Conservation (phyloP, 768 basidiomycete species). For the Kwoniella sp. region DNA sequence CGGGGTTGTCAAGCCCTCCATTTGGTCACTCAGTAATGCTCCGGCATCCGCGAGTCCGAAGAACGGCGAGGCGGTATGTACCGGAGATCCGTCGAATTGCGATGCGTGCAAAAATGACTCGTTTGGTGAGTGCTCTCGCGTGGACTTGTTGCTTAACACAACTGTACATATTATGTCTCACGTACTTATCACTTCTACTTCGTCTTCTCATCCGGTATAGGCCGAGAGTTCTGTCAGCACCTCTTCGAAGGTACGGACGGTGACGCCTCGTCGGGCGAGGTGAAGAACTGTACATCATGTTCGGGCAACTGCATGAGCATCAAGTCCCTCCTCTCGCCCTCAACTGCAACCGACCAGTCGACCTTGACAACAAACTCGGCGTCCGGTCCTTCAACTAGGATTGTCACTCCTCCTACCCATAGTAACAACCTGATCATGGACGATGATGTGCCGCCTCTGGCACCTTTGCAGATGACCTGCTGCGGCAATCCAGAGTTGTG, state of each 20-base stretch:
- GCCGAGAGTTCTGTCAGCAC: conserved; percentile 47
- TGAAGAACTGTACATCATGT: conserved; percentile 28
- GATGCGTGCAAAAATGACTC: conserved; percentile 47
- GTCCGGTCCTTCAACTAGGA: conserved; percentile 8
- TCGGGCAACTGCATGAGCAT: conserved; percentile 41
- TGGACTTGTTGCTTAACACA: no score
- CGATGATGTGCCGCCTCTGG: conserved; percentile 19
- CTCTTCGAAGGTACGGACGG: conserved; percentile 29
- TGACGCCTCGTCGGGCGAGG: conserved; percentile 2
- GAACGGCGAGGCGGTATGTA: conserved; percentile 39
- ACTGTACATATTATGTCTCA: no score
- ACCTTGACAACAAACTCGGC: conserved; percentile 1
- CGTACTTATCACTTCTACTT: neutral
- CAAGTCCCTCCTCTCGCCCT: conserved; percentile 25
- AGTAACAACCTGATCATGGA: conserved; percentile 1
- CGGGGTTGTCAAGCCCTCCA: conserved; percentile 21
- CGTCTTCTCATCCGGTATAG: conserved; percentile 16
- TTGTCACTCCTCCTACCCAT: neutral
- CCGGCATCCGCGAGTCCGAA: conserved; percentile 7
- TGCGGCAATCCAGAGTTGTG: conserved; percentile 39
- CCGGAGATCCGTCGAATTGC: conserved; percentile 50
- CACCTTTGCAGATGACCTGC: conserved; percentile 36
- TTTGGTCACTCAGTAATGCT: conserved; percentile 31
- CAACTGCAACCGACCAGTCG: conserved; percentile 3
- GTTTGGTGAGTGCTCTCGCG: conserved; percentile 35